Evolutionary conservation across 306 rosid species (phyloP).

Genomic region (Senna tora): DNA sequence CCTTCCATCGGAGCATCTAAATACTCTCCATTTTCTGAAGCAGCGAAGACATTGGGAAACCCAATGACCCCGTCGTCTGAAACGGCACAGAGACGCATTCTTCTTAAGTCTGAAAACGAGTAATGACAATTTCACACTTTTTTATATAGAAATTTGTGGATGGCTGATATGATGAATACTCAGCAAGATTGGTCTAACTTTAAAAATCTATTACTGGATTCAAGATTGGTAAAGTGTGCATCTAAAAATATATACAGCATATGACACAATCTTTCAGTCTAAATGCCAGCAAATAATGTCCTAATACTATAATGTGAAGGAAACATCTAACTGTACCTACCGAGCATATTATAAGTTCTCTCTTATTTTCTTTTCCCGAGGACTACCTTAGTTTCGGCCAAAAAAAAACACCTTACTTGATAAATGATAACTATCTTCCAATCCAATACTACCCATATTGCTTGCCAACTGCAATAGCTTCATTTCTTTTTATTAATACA

Average conservation of each 20-base stretch:
- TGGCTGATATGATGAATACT: neutral
- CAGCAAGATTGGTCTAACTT: constrained; percentile 1
- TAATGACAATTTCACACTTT: neutral
- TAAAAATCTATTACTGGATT: neutral
- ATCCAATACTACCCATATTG: constrained; percentile 20
- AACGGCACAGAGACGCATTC: neutral
- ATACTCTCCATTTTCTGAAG: no score
- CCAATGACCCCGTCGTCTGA: neutral
- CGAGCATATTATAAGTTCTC: neutral
- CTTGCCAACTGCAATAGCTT: constrained; percentile 1
- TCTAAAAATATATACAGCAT: neutral
- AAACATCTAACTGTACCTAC: neutral
- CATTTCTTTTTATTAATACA: neutral
- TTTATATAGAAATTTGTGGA: neutral
- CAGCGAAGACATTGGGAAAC: neutral
- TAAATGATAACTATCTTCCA: neutral
- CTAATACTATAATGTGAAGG: neutral
- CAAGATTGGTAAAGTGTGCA: neutral
- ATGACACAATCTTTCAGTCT: neutral
- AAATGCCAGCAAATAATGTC: neutral
- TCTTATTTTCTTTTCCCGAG: neutral
- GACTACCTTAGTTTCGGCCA: neutral
- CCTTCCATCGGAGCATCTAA: neutral
- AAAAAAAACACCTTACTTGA: no score
- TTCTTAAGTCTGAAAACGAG: neutral